Evolutionary conservation across 305 asterid genomes (phyloP).

Genomic region (Withania somnifera): DNA sequence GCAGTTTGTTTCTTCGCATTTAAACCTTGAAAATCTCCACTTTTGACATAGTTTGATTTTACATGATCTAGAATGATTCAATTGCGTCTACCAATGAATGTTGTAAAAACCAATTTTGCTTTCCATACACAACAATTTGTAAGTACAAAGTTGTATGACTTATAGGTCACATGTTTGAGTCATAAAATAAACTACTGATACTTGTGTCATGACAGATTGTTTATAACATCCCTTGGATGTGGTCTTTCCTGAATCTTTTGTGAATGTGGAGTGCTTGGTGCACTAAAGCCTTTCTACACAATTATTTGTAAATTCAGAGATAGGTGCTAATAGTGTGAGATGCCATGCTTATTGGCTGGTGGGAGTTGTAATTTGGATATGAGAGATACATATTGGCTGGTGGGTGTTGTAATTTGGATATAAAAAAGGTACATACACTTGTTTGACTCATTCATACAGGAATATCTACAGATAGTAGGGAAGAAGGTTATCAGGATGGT

Average conservation of each 20-base stretch:
- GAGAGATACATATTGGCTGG: not conserved
- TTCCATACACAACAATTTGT: not conserved
- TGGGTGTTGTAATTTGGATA: not conserved
- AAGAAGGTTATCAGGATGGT: too few relatives aligned
- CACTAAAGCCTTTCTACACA: not conserved
- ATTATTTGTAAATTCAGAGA: not conserved
- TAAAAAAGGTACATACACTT: too few relatives aligned
- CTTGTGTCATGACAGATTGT: not conserved
- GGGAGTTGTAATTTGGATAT: not conserved
- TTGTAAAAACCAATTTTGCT: not conserved
- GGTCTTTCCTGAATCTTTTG: not conserved
- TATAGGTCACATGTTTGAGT: not conserved
- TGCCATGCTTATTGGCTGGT: not conserved
- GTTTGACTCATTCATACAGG: not conserved
- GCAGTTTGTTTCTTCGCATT: too few relatives aligned
- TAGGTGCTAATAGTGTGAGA: not conserved
- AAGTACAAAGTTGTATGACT: not conserved
- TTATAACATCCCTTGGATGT: not conserved
- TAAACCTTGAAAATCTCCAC: too few relatives aligned
- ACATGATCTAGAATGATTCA: not conserved
- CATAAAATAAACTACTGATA: too few relatives aligned
- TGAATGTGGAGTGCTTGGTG: not conserved
- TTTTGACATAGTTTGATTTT: too few relatives aligned
- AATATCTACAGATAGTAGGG: too few relatives aligned
- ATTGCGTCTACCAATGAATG: not conserved